Evolutionary conservation across 176 grass and related monocot species (phyloP).

Genomic region (Urochloa ruziziensis): DNA sequence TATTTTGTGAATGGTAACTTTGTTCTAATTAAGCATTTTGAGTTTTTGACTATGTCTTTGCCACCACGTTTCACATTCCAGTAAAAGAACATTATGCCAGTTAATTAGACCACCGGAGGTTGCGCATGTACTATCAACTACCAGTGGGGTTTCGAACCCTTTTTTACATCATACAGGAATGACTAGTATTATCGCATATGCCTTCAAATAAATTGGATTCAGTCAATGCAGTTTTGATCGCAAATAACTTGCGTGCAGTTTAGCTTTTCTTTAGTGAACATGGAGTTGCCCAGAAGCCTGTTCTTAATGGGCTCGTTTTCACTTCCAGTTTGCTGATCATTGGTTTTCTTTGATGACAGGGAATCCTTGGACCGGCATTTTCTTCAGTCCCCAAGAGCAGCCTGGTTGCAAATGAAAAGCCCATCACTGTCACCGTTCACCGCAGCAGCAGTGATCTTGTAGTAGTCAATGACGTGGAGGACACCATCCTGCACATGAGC

Average conservation of each 20-base stretch:
- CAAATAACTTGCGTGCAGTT: not conserved
- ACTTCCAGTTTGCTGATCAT: not conserved
- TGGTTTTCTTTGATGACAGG: conserved; percentile 40
- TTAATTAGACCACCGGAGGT: not conserved
- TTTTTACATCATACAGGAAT: not conserved
- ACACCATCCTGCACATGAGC: not conserved
- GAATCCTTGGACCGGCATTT: conserved; percentile 51
- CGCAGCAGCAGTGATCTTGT: not conserved
- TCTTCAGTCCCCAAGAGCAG: conserved; percentile 31
- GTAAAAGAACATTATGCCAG: not conserved
- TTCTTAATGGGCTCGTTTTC: not conserved
- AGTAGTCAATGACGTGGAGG: conserved; percentile 38
- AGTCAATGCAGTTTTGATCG: not conserved
- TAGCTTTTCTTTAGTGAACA: not conserved
- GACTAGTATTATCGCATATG: not conserved
- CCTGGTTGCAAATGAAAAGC: not conserved
- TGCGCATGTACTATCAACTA: not conserved
- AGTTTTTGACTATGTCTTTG: not conserved
- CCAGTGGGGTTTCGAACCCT: not conserved
- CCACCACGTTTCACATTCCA: not conserved
- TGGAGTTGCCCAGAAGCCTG: not conserved
- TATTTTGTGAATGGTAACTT: too few relatives aligned
- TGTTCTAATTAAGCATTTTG: not conserved
- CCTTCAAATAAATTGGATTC: not conserved
- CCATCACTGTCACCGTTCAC: conserved; percentile 19